Percentiles rank a stretch among this genome's conserved stretches.
Conservation (phyloP, 768 basidiomycete species). For the Tricholoma sp. region DNA sequence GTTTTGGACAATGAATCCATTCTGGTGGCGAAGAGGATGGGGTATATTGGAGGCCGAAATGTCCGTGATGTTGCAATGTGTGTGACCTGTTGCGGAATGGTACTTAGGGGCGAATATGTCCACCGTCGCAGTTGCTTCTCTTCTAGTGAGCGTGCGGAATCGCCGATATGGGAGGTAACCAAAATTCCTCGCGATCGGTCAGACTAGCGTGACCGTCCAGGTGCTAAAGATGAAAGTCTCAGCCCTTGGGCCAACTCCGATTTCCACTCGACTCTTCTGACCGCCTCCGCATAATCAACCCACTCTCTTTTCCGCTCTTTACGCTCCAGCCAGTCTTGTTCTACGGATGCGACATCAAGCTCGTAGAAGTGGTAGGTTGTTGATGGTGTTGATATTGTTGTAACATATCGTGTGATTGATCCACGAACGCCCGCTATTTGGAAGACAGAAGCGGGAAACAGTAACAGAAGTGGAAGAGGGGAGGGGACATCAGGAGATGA, state of each 20-base stretch:
- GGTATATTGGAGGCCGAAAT: constrained; percentile 17
- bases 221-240: constrained; percentile 64
- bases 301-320: constrained; percentile 79
- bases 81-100: constrained; percentile 16
- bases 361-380: constrained; percentile 90
- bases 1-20: constrained; percentile 10
- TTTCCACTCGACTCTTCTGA: constrained; percentile 75
- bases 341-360: constrained; percentile 73
- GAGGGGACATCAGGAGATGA: constrained; percentile 44
- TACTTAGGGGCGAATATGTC: constrained; percentile 12
- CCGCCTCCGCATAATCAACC: constrained; percentile 84
- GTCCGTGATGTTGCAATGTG: constrained; percentile 23
- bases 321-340: constrained; percentile 76
- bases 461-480: constrained; percentile 19
- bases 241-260: constrained; percentile 77
- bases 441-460: constrained; percentile 20
- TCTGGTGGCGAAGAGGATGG: constrained; percentile 9
- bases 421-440: constrained; percentile 81
- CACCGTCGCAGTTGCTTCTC: not conserved
- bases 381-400: constrained; percentile 72
- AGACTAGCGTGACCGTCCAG: constrained; percentile 25
- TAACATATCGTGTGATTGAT: constrained; percentile 79
- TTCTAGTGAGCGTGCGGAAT: constrained; percentile 2
- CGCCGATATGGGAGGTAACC: constrained; percentile 3
- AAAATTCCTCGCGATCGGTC: not conserved